Percentiles rank a stretch among this genome's conserved stretches.
Evolutionary conservation across 2,329 filamentous ascomycete species (phyloP).

Genomic region (Arthrobotrys sinensis): DNA sequence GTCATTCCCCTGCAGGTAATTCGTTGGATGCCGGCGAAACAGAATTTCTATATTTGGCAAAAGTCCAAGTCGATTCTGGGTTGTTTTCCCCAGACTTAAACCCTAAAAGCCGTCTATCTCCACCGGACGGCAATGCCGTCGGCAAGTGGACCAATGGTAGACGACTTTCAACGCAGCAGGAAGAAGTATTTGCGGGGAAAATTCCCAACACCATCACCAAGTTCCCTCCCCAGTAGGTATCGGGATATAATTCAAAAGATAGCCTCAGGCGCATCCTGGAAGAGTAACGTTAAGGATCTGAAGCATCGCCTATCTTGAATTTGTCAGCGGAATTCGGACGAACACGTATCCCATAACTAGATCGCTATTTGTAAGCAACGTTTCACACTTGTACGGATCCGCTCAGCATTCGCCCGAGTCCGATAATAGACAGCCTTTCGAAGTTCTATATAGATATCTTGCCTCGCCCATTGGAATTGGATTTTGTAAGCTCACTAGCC

Average conservation of each 20-base stretch:
- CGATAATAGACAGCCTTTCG: neutral
- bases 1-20: too few species aligned
- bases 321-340: conserved; percentile 37
- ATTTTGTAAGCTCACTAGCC: neutral
- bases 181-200: conserved; percentile 14
- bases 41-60: neutral
- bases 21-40: neutral
- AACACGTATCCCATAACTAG: conserved; percentile 23
- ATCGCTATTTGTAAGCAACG: conserved; percentile 30
- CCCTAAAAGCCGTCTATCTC: conserved; percentile 25
- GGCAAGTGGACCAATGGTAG: conserved; percentile 4
- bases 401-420: conserved; percentile 11
- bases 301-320: conserved; percentile 26
- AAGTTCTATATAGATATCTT: conserved; percentile 3
- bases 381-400: conserved; percentile 20
- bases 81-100: neutral
- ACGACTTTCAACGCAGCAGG: neutral
- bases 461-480: neutral
- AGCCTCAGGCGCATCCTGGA: neutral
- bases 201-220: conserved; percentile 16
- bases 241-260: conserved; percentile 2
- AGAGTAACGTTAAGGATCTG: conserved; percentile 28
- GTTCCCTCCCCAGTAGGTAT: neutral
- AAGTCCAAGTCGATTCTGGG: neutral
- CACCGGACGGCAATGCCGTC: conserved; percentile 17